A percentile compares a stretch with the other conserved stretches of the same genome.
These are phyloP conservation scores for Alternaria burnsii DNA, from an alignment of 2,329 filamentous ascomycete species.

Conservation along the genomic window DNA sequence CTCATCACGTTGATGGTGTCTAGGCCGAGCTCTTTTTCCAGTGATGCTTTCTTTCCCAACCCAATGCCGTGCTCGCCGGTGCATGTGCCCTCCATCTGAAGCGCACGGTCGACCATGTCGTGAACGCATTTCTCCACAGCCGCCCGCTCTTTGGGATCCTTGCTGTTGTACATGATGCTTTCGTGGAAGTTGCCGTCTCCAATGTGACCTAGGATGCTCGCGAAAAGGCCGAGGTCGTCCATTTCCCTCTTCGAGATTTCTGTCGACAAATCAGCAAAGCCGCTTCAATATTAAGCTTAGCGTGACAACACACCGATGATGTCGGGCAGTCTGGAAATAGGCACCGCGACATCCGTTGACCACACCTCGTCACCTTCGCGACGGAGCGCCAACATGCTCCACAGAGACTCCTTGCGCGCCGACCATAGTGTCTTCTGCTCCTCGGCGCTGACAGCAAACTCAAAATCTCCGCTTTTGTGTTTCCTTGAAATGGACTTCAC, in stretches of 20 bases:
- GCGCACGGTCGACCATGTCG: constrained; percentile 87
- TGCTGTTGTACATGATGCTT: constrained; percentile 85
- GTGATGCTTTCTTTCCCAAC: constrained; percentile 82
- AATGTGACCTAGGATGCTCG: constrained; percentile 87
- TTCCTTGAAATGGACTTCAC: constrained; percentile 73
- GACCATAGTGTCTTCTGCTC: constrained; percentile 68
- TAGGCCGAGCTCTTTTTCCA: constrained; percentile 79
- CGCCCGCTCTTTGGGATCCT: constrained; percentile 72
- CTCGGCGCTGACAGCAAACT: constrained; percentile 63
- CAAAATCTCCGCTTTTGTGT: constrained; percentile 65
- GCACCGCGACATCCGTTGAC: constrained; percentile 69
- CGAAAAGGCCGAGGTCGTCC: constrained; percentile 84
- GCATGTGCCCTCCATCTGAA: constrained; percentile 94
- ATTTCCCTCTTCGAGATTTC: constrained; percentile 90
- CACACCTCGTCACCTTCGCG: constrained; percentile 66
- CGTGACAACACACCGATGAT: constrained; percentile 61
- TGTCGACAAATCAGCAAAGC: constrained; percentile 41
- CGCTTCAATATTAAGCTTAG: neutral
- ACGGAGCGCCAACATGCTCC: constrained; percentile 67
- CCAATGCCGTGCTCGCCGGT: constrained; percentile 90
- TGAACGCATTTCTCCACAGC: constrained; percentile 84
- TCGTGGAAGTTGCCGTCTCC: constrained; percentile 96
- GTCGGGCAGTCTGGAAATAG: constrained; percentile 67
- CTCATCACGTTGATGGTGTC: constrained; percentile 87
- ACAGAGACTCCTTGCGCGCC: constrained; percentile 67